Evolutionary conservation across 164 flowering plant species (phyloP).

Genomic region (Dillenia suffruticosa): DNA sequence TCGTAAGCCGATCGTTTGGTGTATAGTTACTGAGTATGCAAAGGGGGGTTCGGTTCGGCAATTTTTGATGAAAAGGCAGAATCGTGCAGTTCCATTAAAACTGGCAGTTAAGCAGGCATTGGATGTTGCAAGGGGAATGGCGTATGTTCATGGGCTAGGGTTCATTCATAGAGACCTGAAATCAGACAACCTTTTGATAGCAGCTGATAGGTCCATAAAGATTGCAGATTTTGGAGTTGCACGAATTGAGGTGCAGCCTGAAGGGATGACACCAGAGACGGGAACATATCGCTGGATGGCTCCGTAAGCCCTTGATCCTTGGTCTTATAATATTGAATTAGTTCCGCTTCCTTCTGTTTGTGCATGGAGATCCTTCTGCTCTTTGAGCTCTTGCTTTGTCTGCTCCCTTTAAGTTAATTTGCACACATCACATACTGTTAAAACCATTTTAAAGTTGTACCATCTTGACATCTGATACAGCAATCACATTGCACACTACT

Average conservation of each 20-base stretch:
- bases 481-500: too few relatives aligned
- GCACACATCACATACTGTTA: too few relatives aligned
- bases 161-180: constrained; percentile 66
- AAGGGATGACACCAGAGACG: constrained; percentile 80
- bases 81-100: constrained; percentile 52
- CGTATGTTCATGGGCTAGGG: constrained; percentile 62
- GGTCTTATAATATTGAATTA: not conserved
- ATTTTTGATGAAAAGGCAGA: constrained; percentile 50
- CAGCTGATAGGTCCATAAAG: constrained; percentile 51
- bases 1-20: constrained; percentile 70
- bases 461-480: too few relatives aligned
- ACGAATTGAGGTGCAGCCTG: constrained; percentile 70
- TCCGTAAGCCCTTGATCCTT: constrained; percentile 46
- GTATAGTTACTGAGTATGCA: constrained; percentile 76
- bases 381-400: too few relatives aligned
- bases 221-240: constrained; percentile 84
- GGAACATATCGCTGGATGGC: constrained; percentile 90
- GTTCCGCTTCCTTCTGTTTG: not conserved
- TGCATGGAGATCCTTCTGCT: too few relatives aligned
- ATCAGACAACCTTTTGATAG: constrained; percentile 64
- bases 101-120: constrained; percentile 67
- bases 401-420: too few relatives aligned
- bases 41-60: constrained; percentile 75
- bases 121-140: constrained; percentile 82
- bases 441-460: too few relatives aligned